Base-by-base conservation (phyloP, 495 filamentous ascomycete species). In the Cercophora samala region DNA sequence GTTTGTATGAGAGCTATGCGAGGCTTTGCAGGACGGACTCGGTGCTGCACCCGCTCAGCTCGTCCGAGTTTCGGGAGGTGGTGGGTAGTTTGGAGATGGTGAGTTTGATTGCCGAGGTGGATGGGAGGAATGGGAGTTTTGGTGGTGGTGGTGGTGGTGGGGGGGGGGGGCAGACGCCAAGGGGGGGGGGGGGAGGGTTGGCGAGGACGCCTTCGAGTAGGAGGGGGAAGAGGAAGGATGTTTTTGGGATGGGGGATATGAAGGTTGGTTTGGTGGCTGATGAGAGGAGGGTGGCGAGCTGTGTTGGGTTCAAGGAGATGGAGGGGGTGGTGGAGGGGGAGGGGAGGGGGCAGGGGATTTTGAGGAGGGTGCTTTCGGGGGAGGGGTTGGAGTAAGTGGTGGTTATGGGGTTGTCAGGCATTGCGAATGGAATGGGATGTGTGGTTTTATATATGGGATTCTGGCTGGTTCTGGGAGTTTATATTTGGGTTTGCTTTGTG, bases 1-100 rank as follows among this genome's bases (percentile, higher is more conserved):
- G 86, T 55, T 79, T 97, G 5, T 97, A 90, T 72, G 89, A 90
- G 26, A 85, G 88, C 0, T 99, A 99, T 73, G 86, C 83, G 58
- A 79, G 80, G 24, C 79, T 96, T 9, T 99, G 96, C 76, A 93
- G 85, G 63, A 86, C 86, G 37, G 93, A 98, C 66, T 88, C 91
- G 32, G 81, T 95, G 1, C 82, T 99, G 0, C 92, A 97, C 69
- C 90, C 95, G 6, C 82, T 99, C 3, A 93, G 91, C 3, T 86
- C 83, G 26, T 93, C 90, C 2, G 95, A 99, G 75, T 98, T 99
- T 75, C 85, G 93, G 58, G 96, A 98, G 75, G 93, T 99, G 3
- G 80, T 99, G n/a, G 87, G 88, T 11, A 93, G 90, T 59, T 78
- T 99, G 29, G 95, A 98, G 77, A 29, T 29, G 26, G 26, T 29